These are phyloP conservation scores for Candida nonsorbophila DNA, from an alignment of 805 yeast genomes.

Conservation along the genomic window DNA sequence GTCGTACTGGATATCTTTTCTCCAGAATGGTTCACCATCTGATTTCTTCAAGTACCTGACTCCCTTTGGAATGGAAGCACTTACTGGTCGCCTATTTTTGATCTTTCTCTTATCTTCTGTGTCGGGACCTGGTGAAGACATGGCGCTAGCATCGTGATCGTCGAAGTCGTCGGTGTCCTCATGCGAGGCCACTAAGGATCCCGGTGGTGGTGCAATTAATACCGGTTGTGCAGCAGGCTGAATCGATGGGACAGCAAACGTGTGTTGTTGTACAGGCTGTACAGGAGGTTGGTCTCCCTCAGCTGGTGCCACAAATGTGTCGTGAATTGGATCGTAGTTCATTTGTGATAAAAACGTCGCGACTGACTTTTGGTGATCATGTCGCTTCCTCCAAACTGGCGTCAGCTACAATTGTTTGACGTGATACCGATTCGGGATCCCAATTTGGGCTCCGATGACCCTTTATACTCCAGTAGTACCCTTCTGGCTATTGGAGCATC, in stretches of 20 bases:
- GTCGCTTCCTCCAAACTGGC: conserved; percentile 14
- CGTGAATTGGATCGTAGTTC: conserved; percentile 43
- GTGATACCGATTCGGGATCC: conserved; percentile 84
- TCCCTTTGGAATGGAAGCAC: conserved; percentile 19
- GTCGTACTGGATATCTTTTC: conserved; percentile 82
- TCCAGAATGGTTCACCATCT: conserved; percentile 90
- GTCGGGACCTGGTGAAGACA: no score
- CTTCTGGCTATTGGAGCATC: conserved; percentile 61
- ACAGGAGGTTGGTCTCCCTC: conserved; percentile 1
- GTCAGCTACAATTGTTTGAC: conserved; percentile 86
- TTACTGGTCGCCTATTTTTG: conserved; percentile 14
- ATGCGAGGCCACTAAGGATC: conserved; percentile 6
- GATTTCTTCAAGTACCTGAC: conserved; percentile 71
- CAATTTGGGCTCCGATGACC: conserved; percentile 50
- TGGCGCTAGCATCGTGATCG: conserved; percentile 5
- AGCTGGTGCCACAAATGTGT: conserved; percentile 24
- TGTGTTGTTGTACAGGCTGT: conserved; percentile 1
- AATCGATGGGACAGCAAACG: no score
- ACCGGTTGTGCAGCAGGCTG: conserved; percentile 1
- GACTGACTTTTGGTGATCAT: conserved; percentile 1
- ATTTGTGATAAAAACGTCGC: conserved; percentile 10
- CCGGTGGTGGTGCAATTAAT: conserved; percentile 9
- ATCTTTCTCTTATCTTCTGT: conserved; percentile 10
- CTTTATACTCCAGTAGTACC: conserved; percentile 75
- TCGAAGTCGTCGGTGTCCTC: conserved; percentile 11